Evolutionary conservation across 495 filamentous ascomycete genomes (phyloP).

Genomic region (Beverwykella pulmonaria): DNA sequence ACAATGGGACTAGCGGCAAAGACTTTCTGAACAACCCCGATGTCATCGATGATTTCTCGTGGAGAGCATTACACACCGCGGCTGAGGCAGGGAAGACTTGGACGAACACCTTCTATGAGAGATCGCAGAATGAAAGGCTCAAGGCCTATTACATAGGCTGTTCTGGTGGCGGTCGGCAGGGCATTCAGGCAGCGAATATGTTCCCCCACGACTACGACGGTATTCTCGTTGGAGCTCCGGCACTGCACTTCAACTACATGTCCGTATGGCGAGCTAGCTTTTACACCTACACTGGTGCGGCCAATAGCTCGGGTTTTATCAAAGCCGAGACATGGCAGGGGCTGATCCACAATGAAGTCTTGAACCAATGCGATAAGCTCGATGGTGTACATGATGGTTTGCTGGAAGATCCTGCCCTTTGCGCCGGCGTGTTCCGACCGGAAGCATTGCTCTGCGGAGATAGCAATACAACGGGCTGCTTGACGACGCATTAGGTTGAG

Average conservation of each 20-base stretch:
- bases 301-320: conserved; percentile 35
- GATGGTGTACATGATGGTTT: conserved; percentile 41
- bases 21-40: conserved; percentile 56
- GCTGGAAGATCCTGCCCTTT: conserved; percentile 39
- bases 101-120: conserved; percentile 52
- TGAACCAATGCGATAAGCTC: conserved; percentile 42
- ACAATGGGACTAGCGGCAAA: conserved; percentile 56
- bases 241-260: conserved; percentile 52
- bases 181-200: conserved; percentile 53
- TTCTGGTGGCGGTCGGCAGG: conserved; percentile 59
- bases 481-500: conserved; percentile 2
- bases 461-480: neutral
- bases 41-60: conserved; percentile 54
- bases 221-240: conserved; percentile 46
- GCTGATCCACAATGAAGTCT: conserved; percentile 35
- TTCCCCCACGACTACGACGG: conserved; percentile 55
- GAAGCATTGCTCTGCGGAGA: conserved; percentile 31
- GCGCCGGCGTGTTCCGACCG: conserved; percentile 27
- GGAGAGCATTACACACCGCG: conserved; percentile 51
- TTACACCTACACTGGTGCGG: conserved; percentile 53
- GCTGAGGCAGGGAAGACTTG: conserved; percentile 50
- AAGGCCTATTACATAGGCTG: conserved; percentile 60
- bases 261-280: conserved; percentile 60
- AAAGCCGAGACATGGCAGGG: conserved; percentile 30
- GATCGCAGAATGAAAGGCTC: conserved; percentile 45